Evolutionary conservation across 176 grass and related monocot species (phyloP), one percentile per base, ranked within the genome.

Genomic region (Melocanna baccifera): DNA sequence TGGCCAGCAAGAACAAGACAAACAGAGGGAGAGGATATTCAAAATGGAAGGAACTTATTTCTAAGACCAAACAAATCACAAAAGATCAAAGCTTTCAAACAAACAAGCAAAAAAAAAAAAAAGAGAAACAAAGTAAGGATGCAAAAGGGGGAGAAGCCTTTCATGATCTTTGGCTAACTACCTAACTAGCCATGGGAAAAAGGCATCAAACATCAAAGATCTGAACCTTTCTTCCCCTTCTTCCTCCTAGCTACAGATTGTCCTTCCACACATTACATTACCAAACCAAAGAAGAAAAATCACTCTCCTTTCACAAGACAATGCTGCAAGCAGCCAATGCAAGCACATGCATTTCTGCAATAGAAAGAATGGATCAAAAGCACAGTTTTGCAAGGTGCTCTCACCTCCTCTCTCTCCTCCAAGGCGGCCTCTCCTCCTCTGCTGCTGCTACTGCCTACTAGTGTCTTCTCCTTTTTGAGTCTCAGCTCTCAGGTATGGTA

Each of bases 381-480:
- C 2, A 52, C 30, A 3, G n/a, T 62, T 62, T 59, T 76, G 80
- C 65, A 16, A 5, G 42, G 45, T 12, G 81, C 13, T 28, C 71
- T 86, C 63, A 86, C 83, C 88, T 89, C 48, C 12, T 8, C 3
- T 8, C 3, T 69, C 30, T 59, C 61, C 61, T 53, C 81, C n/a
- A 19, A 62, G 7, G 4, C 57, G 65, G 56, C 65, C 52, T 46
- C 65, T 40, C 9, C 34, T 30, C 8, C 40, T 3, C 23, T 3
- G 69, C 48, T 22, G 62, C 71, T 14, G 9, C 43, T n/a, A 39
- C 28, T 11, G 64, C 11, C 73, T 64, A 57, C 43, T 15, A 41
- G 28, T 29, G 74, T 28, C 75, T 55, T 45, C 20, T 37, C n/a
- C n/a, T 15, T 1, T 36, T 30, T 4, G 0, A 5, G 58, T 56